Percentiles rank a stretch among this genome's conserved stretches.
phyloP scores from a whole-genome alignment of 176 grass and related monocot species.

The Canna indica region DNA sequence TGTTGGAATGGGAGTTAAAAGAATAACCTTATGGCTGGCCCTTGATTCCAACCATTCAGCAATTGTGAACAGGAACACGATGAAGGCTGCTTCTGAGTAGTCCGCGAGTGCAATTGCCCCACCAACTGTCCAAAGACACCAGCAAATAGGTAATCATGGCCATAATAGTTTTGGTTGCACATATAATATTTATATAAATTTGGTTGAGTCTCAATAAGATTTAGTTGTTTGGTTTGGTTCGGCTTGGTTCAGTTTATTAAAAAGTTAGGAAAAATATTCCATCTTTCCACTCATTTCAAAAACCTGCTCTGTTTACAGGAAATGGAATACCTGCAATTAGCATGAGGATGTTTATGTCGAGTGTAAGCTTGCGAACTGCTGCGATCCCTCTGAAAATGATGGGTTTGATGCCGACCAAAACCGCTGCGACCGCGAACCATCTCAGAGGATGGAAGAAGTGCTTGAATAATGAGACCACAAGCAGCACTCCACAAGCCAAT shows the following conservation, averaged over 20 bases:
- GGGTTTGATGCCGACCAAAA: constrained; percentile 34
- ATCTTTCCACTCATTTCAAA: too few relatives aligned
- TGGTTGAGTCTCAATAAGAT: too few relatives aligned
- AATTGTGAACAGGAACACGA: constrained; percentile 75
- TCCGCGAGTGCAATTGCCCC: constrained; percentile 42
- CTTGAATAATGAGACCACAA: constrained; percentile 31
- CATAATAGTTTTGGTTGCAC: too few relatives aligned
- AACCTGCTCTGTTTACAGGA: too few relatives aligned
- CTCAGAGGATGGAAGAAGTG: constrained; percentile 33
- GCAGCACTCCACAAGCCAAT: constrained; percentile 39
- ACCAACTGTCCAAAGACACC: constrained; percentile 10
- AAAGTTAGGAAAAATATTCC: too few relatives aligned
- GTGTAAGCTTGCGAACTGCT: constrained; percentile 14
- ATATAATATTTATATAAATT: too few relatives aligned
- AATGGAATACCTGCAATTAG: constrained; percentile 22
- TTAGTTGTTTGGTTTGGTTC: too few relatives aligned
- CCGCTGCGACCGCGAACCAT: constrained; percentile 43
- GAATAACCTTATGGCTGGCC: constrained; percentile 34
- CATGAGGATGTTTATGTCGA: constrained; percentile 78
- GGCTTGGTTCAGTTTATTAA: too few relatives aligned
- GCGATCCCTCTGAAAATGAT: constrained; percentile 29
- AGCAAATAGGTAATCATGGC: not conserved
- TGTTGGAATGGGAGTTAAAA: not conserved
- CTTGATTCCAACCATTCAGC: constrained; percentile 76
- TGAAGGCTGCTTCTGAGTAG: constrained; percentile 45